Percentiles rank a stretch among this genome's conserved stretches.
Conservation (phyloP, 2,329 filamentous ascomycete genomes). For the Fusarium albosuccineum region DNA sequence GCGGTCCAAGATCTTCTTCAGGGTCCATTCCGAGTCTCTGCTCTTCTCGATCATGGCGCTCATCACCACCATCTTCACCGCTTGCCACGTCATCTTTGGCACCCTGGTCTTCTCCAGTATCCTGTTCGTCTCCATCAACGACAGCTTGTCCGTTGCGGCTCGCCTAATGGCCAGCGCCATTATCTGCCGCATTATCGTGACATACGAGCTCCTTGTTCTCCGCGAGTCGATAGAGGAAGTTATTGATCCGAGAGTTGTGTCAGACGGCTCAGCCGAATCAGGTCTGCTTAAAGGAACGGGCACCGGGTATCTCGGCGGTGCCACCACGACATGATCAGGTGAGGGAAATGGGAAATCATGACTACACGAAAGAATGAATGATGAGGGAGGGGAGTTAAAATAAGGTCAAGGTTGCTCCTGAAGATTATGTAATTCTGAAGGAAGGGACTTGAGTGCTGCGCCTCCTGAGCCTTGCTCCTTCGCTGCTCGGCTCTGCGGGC, state of each 20-base stretch:
- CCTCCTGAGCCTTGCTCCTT: not conserved
- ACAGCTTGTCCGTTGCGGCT: constrained; percentile 15
- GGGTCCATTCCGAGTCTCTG: constrained; percentile 17
- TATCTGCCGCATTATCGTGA: constrained; percentile 16
- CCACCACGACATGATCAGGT: too few species aligned
- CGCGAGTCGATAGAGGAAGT: constrained; percentile 21
- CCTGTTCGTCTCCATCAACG: constrained; percentile 24
- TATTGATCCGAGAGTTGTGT: not conserved
- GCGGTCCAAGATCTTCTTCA: constrained; percentile 17
- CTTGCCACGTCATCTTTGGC: constrained; percentile 25
- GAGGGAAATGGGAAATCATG: not conserved
- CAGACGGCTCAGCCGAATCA: not conserved
- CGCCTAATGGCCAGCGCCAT: constrained; percentile 22
- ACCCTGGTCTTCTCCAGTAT: constrained; percentile 21
- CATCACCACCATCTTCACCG: constrained; percentile 18
- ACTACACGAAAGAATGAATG: constrained; percentile 3
- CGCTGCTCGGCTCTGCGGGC: not conserved
- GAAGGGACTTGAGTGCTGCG: not conserved
- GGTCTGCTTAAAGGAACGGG: not conserved
- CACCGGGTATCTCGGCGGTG: too few species aligned
- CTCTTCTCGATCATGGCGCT: constrained; percentile 15
- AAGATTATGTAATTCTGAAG: constrained; percentile 6
- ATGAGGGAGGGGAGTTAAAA: not conserved
- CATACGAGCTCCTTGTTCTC: constrained; percentile 18
- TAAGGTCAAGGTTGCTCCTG: not conserved